These are phyloP conservation scores for Plasmodium cynomolgi DNA, from an alignment of 169 alveolate genomes.

Conservation along the genomic window DNA sequence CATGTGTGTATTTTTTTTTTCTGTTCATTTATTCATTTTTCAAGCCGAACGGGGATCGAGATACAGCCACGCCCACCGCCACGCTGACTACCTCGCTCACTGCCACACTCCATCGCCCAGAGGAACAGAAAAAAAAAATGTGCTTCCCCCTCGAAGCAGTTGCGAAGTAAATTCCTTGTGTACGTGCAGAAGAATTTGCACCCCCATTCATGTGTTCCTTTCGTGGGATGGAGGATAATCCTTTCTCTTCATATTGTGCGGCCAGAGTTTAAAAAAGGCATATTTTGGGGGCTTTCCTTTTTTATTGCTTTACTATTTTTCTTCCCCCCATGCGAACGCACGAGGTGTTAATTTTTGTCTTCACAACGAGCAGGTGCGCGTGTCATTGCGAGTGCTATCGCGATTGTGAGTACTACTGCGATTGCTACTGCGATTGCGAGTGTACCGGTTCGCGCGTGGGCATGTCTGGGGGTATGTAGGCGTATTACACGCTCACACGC, in stretches of 20 bases:
- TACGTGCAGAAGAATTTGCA: neutral
- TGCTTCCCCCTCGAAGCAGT: neutral
- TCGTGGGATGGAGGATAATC: neutral
- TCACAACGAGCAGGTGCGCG: neutral
- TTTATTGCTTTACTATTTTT: neutral
- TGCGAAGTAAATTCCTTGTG: neutral
- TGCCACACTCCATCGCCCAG: neutral
- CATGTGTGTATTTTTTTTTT: neutral
- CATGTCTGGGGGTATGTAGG: neutral
- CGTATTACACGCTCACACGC: no score
- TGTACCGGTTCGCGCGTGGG: neutral
- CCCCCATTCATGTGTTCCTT: neutral
- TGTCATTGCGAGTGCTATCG: no score
- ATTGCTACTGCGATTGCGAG: neutral
- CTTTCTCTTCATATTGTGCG: neutral
- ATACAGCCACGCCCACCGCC: neutral
- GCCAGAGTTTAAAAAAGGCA: neutral
- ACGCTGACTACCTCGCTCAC: no score
- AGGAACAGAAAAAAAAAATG: neutral
- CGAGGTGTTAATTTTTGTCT: neutral
- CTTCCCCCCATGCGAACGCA: neutral
- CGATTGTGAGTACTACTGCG: neutral
- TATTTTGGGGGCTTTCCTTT: neutral
- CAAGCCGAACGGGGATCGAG: neutral
- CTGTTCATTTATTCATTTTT: neutral